Conservation (phyloP, 192 early-diverging fungal species). For the Linderina pennispora region DNA sequence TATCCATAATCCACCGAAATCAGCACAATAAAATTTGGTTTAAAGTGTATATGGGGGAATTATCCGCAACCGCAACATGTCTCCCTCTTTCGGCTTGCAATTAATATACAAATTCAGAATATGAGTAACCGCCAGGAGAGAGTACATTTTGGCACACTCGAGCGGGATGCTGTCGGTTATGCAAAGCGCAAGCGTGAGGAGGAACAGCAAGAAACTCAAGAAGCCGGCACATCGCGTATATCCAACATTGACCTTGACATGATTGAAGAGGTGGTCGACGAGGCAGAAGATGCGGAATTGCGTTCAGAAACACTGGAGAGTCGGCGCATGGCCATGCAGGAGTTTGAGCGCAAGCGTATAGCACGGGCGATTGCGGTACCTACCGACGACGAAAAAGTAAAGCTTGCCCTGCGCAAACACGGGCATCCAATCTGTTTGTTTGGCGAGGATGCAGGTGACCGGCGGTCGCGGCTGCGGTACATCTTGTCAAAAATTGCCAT, state of each 20-base stretch:
- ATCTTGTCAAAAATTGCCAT: conserved; percentile 56
- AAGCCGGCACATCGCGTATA: not conserved
- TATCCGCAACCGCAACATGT: too few relatives aligned
- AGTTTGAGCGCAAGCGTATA: conserved; percentile 69
- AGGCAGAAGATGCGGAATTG: conserved; percentile 7
- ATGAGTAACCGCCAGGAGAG: too few relatives aligned
- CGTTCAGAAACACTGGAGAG: conserved; percentile 19
- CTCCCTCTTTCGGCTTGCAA: too few relatives aligned
- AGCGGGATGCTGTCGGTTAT: conserved; percentile 28
- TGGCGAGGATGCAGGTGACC: conserved; percentile 86
- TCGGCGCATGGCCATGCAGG: conserved; percentile 47
- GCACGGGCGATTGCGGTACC: conserved; percentile 81
- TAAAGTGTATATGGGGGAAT: too few relatives aligned
- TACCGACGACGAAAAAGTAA: conserved; percentile 80
- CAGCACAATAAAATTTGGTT: too few relatives aligned
- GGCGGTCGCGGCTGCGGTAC: conserved; percentile 74
- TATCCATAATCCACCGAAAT: too few relatives aligned
- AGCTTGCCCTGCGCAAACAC: conserved; percentile 64
- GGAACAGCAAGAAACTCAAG: conserved; percentile 3
- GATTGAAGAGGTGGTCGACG: conserved; percentile 17
- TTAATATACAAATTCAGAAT: too few relatives aligned
- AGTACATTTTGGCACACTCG: not conserved
- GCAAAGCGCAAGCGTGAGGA: conserved; percentile 46
- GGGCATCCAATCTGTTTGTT: conserved; percentile 89
- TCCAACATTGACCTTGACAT: conserved; percentile 17